Percentiles rank a stretch among this genome's conserved stretches.
Conservation (phyloP, 352 stramenopile species). For the Globisporangium cystogenes region DNA sequence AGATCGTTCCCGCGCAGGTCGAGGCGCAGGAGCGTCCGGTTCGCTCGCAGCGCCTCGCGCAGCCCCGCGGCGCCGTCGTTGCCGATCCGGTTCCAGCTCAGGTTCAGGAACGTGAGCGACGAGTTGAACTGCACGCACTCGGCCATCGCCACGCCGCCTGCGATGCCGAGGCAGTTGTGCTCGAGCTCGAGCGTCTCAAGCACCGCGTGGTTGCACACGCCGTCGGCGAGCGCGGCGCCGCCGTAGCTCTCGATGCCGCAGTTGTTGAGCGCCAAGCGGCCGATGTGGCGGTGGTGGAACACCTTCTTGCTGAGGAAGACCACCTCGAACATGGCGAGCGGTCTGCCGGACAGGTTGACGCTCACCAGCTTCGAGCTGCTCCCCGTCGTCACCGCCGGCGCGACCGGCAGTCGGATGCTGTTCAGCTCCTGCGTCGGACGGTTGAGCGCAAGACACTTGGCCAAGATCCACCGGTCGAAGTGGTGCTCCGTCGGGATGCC, state of each 20-base stretch:
- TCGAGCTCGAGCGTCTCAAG: constrained; percentile 61
- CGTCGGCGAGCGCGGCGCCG: constrained; percentile 50
- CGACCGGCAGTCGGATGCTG: constrained; percentile 27
- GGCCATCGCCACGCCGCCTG: constrained; percentile 44
- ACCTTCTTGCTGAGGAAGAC: constrained; percentile 66
- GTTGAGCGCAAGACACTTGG: constrained; percentile 63
- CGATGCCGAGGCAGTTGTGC: constrained; percentile 48
- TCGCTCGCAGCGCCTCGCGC: constrained; percentile 33
- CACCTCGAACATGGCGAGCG: constrained; percentile 49
- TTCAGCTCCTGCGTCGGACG: constrained; percentile 58
- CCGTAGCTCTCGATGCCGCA: constrained; percentile 49
- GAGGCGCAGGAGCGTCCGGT: constrained; percentile 41
- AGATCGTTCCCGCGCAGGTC: constrained; percentile 71
- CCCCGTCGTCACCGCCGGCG: constrained; percentile 1
- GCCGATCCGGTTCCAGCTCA: constrained; percentile 73
- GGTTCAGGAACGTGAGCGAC: constrained; percentile 58
- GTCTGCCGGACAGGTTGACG: constrained; percentile 44
- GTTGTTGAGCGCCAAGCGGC: constrained; percentile 48
- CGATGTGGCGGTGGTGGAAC: constrained; percentile 61
- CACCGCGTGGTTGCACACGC: constrained; percentile 54
- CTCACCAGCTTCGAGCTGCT: constrained; percentile 24
- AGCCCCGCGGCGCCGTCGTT: constrained; percentile 50
- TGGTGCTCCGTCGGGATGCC: constrained; percentile 25
- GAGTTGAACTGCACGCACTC: constrained; percentile 57
- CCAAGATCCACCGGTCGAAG: constrained; percentile 63